Conservation (phyloP, 2,329 filamentous ascomycete genomes). For the Ophiostoma sp. region DNA sequence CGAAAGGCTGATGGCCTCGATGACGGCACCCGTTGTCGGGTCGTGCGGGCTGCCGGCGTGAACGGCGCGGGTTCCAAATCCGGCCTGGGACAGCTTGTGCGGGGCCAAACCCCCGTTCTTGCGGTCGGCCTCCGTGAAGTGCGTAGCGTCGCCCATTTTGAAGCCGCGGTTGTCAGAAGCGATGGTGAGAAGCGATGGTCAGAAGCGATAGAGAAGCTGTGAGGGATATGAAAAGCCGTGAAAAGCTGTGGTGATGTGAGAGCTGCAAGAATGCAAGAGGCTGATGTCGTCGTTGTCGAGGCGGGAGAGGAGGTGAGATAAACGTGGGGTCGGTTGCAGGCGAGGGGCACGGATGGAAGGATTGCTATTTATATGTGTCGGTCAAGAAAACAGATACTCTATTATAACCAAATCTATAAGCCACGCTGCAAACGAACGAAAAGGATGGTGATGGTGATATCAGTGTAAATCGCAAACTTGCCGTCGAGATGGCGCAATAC, state of each 20-base stretch:
- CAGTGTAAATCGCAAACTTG: constrained; percentile 15
- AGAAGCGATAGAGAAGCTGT: too few species aligned
- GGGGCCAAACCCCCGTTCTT: constrained; percentile 33
- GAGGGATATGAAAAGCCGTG: too few species aligned
- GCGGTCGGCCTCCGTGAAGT: constrained; percentile 45
- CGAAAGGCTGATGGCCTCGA: constrained; percentile 90
- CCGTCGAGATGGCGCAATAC: constrained; percentile 18
- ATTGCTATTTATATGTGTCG: background rate
- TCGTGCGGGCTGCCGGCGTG: constrained; percentile 91
- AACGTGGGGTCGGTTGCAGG: background rate
- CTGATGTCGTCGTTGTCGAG: background rate
- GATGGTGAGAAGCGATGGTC: too few species aligned
- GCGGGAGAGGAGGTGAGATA: background rate
- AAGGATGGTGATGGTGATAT: background rate
- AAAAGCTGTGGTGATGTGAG: background rate
- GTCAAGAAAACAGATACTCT: background rate
- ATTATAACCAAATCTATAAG: background rate
- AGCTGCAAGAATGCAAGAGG: background rate
- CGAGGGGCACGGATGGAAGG: background rate
- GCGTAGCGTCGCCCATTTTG: constrained; percentile 2
- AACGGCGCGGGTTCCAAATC: constrained; percentile 89
- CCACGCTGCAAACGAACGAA: background rate
- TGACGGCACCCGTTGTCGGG: constrained; percentile 87
- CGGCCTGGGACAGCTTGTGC: constrained; percentile 39
- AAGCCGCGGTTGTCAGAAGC: too few species aligned